phyloP scores from a whole-genome alignment of 768 basidiomycete species.

The Agaricus blazei region DNA sequence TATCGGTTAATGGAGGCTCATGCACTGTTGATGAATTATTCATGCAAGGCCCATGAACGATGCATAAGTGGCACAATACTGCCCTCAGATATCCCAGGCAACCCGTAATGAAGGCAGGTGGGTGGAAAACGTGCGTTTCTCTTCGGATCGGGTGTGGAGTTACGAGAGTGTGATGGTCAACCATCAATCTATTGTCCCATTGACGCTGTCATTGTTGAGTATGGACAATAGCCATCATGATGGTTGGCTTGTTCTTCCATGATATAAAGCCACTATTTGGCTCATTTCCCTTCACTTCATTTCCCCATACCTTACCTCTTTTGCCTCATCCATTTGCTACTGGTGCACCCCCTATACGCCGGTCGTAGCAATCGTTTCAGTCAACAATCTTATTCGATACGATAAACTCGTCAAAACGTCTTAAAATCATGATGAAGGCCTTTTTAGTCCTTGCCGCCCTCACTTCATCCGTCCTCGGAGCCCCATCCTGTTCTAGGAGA shows the following conservation, averaged over 20 bases:
- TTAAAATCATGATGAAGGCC: neutral
- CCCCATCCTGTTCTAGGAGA: neutral
- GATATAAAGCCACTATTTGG: neutral
- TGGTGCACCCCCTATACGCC: neutral
- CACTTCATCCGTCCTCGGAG: neutral
- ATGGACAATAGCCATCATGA: conserved; percentile 2
- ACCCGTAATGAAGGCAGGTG: too few relatives aligned
- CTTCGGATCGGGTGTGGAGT: too few relatives aligned
- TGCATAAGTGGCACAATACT: too few relatives aligned
- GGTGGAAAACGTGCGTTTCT: too few relatives aligned
- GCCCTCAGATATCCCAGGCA: too few relatives aligned
- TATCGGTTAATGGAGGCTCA: too few relatives aligned
- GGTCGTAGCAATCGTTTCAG: neutral
- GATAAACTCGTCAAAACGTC: neutral
- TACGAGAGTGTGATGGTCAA: neutral
- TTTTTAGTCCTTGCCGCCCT: neutral
- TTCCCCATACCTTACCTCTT: neutral
- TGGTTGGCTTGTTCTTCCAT: neutral
- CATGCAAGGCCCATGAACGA: too few relatives aligned
- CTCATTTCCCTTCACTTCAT: neutral
- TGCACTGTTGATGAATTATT: too few relatives aligned
- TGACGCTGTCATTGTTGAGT: neutral
- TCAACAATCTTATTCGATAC: neutral
- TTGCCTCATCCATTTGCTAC: neutral
- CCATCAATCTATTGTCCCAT: neutral